These are phyloP conservation scores for Chiua virens DNA, from an alignment of 768 basidiomycete species.

Conservation along the genomic window DNA sequence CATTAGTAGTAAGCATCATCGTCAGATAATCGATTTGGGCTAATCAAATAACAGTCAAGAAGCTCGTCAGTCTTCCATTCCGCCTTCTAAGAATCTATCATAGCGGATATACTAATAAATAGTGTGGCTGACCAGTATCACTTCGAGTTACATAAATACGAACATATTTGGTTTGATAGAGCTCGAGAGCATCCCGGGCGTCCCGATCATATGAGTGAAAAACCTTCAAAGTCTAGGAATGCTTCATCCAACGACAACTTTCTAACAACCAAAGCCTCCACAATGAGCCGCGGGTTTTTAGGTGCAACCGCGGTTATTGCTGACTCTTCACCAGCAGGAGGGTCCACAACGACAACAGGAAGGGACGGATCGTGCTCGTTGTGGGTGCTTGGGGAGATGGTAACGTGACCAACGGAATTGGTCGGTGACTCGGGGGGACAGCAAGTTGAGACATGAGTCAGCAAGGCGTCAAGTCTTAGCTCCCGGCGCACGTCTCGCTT, in stretches of 20 bases:
- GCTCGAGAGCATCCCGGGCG: too few species aligned
- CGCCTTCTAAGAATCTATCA: too few species aligned
- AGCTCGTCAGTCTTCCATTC: too few species aligned
- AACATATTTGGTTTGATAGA: too few species aligned
- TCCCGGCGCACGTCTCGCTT: slow-evolving; percentile 54
- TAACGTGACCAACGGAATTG: not conserved
- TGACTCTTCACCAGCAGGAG: slow-evolving; percentile 3
- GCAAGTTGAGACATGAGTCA: slow-evolving; percentile 16
- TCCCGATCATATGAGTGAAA: slow-evolving; percentile 31
- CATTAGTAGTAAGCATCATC: too few species aligned
- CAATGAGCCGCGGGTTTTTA: slow-evolving; percentile 60
- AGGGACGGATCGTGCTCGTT: slow-evolving; percentile 27
- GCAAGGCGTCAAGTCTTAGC: slow-evolving; percentile 34
- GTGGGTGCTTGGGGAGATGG: not conserved
- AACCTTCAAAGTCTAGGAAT: slow-evolving; percentile 73
- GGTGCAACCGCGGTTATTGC: not conserved
- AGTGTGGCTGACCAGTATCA: too few species aligned
- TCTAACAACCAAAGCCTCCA: slow-evolving; percentile 77
- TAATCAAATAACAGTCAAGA: too few species aligned
- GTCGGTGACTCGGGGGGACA: not conserved
- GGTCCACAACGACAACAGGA: slow-evolving; percentile 32
- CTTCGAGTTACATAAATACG: too few species aligned
- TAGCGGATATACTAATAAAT: too few species aligned
- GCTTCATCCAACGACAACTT: slow-evolving; percentile 76
- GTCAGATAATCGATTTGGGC: too few species aligned